Conservation (phyloP, 1,284 basidiomycete genomes). For the Anthracocystis walkeri region DNA sequence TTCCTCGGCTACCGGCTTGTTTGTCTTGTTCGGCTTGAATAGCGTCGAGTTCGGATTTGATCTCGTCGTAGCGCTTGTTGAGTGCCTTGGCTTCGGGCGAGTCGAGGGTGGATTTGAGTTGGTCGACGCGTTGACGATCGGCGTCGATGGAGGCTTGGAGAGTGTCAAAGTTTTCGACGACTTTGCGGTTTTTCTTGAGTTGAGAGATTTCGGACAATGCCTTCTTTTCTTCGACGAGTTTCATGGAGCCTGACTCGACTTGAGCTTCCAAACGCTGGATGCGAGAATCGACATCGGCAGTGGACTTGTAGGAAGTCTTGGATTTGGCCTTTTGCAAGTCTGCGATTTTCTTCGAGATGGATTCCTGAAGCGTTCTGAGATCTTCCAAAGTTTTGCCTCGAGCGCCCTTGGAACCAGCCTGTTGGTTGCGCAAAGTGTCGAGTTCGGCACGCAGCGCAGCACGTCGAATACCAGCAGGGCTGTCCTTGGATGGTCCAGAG, state of each 20-base stretch:
- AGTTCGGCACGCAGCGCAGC: conserved; percentile 83
- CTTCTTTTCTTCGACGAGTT: conserved; percentile 94
- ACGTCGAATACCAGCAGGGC: conserved; percentile 78
- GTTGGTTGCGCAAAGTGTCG: conserved; percentile 81
- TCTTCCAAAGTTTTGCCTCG: conserved; percentile 84
- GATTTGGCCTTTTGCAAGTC: conserved; percentile 84
- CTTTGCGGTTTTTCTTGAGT: conserved; percentile 69
- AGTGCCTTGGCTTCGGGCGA: conserved; percentile 89
- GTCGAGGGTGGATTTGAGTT: conserved; percentile 84
- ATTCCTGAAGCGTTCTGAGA: conserved; percentile 84
- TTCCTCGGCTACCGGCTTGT: conserved; percentile 82
- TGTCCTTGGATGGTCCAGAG: conserved; percentile 61
- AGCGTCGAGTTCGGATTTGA: conserved; percentile 87
- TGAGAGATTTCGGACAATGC: conserved; percentile 89
- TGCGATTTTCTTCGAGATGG: conserved; percentile 87
- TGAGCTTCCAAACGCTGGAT: conserved; percentile 80
- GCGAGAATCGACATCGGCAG: conserved; percentile 87
- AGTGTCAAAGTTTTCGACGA: conserved; percentile 57
- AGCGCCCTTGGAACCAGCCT: conserved; percentile 82
- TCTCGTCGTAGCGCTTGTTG: conserved; percentile 83
- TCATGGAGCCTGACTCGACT: conserved; percentile 91
- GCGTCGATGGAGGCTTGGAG: conserved; percentile 84
- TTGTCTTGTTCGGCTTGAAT: conserved; percentile 89
- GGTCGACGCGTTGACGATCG: conserved; percentile 81
- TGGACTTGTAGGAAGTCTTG: conserved; percentile 86